phyloP scores from a whole-genome alignment of 179 eudicot species.

The Sideroxylon spinosum region DNA sequence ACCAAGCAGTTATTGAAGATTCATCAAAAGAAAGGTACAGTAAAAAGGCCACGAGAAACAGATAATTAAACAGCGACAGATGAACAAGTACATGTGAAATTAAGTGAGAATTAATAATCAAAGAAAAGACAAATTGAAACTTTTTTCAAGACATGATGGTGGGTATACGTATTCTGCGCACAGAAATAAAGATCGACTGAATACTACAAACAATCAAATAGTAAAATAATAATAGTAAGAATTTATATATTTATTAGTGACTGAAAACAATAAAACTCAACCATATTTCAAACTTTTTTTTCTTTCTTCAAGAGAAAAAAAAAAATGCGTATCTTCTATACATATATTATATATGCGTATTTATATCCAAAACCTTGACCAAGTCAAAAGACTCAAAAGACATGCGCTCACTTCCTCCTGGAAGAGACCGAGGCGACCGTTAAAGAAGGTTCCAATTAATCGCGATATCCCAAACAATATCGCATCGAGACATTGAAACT shows the following conservation, averaged over 20 bases:
- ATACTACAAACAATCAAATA: slow-evolving; percentile 16
- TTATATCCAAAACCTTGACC: slow-evolving; percentile 22
- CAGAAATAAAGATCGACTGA: slow-evolving; percentile 16
- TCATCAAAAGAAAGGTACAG: slow-evolving; percentile 7
- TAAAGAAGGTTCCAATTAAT: slow-evolving; percentile 18
- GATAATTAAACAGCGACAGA: slow-evolving; percentile 13
- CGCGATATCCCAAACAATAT: slow-evolving; percentile 46
- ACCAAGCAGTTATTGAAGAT: slow-evolving; percentile 6
- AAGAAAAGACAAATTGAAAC: slow-evolving; percentile 49
- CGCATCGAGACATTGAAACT: slow-evolving; percentile 6
- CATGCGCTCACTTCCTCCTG: slow-evolving; percentile 25
- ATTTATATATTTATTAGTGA: neutral
- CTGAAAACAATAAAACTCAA: slow-evolving; percentile 5
- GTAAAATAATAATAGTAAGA: slow-evolving; percentile 14
- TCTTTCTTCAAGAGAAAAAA: neutral
- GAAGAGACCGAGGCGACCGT: slow-evolving; percentile 16
- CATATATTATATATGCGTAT: neutral
- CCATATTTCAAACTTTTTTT: slow-evolving; percentile 9
- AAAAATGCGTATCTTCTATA: neutral
- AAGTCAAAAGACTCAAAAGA: slow-evolving; percentile 37
- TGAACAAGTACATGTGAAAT: slow-evolving; percentile 14
- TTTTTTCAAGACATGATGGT: slow-evolving; percentile 29
- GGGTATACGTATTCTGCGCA: neutral
- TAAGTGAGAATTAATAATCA: slow-evolving; percentile 11
- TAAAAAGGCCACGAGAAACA: slow-evolving; percentile 8